A percentile compares a stretch with the other conserved stretches of the same genome.
phyloP scores from a whole-genome alignment of 805 yeast genomes.

The Vanderwaltozyma verrucispora region DNA sequence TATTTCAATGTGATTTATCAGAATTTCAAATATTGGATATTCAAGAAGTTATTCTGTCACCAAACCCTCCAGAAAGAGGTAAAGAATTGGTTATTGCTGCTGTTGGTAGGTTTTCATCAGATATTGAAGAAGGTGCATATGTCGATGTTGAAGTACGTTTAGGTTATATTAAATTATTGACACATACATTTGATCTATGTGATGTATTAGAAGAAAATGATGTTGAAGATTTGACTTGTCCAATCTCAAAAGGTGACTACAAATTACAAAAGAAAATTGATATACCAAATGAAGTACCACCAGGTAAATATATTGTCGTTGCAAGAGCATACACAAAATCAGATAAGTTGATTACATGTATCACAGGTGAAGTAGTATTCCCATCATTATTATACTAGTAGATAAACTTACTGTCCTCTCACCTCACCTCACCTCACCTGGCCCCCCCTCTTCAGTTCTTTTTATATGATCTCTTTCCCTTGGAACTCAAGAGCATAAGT shows the following conservation, averaged over 20 bases:
- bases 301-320: slow-evolving; percentile 77
- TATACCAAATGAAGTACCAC: slow-evolving; percentile 88
- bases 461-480: too few species aligned
- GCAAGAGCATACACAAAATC: slow-evolving; percentile 87
- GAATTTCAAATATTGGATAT: slow-evolving; percentile 56
- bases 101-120: slow-evolving; percentile 45
- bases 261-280: slow-evolving; percentile 61
- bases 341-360: slow-evolving; percentile 74
- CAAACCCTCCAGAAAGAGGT: slow-evolving; percentile 90
- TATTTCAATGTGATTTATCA: slow-evolving; percentile 60
- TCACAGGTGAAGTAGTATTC: slow-evolving; percentile 56
- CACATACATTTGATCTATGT: slow-evolving; percentile 89
- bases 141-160: slow-evolving; percentile 89
- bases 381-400: slow-evolving; percentile 17
- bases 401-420: too few species aligned
- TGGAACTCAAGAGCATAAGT: too few species aligned
- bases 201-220: slow-evolving; percentile 78
- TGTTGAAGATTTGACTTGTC: slow-evolving; percentile 52
- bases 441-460: too few species aligned
- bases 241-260: slow-evolving; percentile 61
- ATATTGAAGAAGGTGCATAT: slow-evolving; percentile 76
- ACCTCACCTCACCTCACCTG: too few species aligned
- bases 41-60: slow-evolving; percentile 48
- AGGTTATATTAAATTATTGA: slow-evolving; percentile 80
- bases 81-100: slow-evolving; percentile 71